Evolutionary conservation across 306 rosid genomes (phyloP), one percentile per base, ranked within the genome.

Genomic region (Herpetospermum pedunculosum): DNA sequence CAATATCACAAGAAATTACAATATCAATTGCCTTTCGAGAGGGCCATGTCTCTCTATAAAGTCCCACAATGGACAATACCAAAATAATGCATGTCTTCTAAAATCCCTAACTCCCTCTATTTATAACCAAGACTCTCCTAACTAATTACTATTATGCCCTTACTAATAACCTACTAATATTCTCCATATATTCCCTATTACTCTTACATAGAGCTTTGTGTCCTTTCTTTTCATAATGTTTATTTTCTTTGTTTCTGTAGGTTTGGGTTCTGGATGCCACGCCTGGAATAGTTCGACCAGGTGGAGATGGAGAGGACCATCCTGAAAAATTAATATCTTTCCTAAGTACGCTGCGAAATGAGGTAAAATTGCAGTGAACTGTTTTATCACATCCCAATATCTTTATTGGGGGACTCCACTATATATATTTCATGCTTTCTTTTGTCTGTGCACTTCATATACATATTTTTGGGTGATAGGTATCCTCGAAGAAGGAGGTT

Each of bases 301-400:
- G 96, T 78, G 95, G 96, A 79, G 88, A 89, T 77, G 98, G 98
- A 80, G 98, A 94, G 48, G 98, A 91, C 80, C 98, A 91, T 86
- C 98, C 97, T 29, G 92, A 80, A 76, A 92, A 89, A 79, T 85
- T 94, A 75, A 91, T 94, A 85, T 88, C 95, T 50, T 85, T 94
- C 40, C 81, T 91, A 41, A 89, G 76, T 67, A 81, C 84, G 54
- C 82, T 94, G 74, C 96, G 90, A 26, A 82, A 86, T 73, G 97
- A 91, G 92, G 98, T 94, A 73, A 72, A 34, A 69, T 40, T 50
- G 37, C 38, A 74, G 12, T 68, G 67, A 25, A 59, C 53, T 21
- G 43, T 64, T 78, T 76, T 28, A 80, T 34, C 69, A 67, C 72
- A 19, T 67, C 15, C 11, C 49, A 64, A 38, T 62, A 32, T 34